Percentiles rank a stretch among this genome's conserved stretches.
Evolutionary conservation across 23 red algal genomes (phyloP).

Genomic region (Gracilaria vermiculophylla): DNA sequence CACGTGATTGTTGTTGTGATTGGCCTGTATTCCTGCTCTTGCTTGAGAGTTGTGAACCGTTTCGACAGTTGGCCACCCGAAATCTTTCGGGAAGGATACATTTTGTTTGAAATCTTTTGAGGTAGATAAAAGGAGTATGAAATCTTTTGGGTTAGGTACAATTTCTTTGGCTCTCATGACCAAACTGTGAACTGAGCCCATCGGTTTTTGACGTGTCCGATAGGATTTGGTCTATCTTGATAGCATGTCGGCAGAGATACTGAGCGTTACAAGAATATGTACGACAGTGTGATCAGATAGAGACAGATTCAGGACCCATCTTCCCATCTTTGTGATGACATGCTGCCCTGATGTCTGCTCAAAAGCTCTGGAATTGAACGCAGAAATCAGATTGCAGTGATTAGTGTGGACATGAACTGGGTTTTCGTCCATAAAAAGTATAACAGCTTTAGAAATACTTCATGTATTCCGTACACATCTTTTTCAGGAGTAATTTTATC

Average conservation of each 20-base stretch:
- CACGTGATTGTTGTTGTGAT: background rate
- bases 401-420: slow-evolving; percentile 28
- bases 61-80: background rate
- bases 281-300: slow-evolving; percentile 17
- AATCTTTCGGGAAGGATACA: background rate
- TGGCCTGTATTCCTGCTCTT: background rate
- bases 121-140: too few relatives aligned
- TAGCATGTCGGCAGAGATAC: too few relatives aligned
- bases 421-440: slow-evolving; percentile 24
- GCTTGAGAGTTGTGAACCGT: background rate
- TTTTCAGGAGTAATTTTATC: slow-evolving; percentile 40
- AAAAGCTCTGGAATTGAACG: background rate
- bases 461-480: slow-evolving; percentile 26
- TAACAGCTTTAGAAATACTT: slow-evolving; percentile 15
- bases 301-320: slow-evolving; percentile 35
- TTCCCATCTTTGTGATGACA: slow-evolving; percentile 8
- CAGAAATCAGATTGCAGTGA: slow-evolving; percentile 22
- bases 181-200: too few relatives aligned
- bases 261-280: too few relatives aligned
- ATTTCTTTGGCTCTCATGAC: too few relatives aligned
- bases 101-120: too few relatives aligned
- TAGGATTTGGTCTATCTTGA: too few relatives aligned
- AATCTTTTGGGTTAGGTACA: too few relatives aligned
- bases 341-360: slow-evolving; percentile 15
- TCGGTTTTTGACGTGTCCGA: too few relatives aligned